Percentiles rank a stretch among this genome's conserved stretches.
These are phyloP conservation scores for Nadsonia fulvescens DNA, from an alignment of 805 yeast species.

Conservation along the genomic window DNA sequence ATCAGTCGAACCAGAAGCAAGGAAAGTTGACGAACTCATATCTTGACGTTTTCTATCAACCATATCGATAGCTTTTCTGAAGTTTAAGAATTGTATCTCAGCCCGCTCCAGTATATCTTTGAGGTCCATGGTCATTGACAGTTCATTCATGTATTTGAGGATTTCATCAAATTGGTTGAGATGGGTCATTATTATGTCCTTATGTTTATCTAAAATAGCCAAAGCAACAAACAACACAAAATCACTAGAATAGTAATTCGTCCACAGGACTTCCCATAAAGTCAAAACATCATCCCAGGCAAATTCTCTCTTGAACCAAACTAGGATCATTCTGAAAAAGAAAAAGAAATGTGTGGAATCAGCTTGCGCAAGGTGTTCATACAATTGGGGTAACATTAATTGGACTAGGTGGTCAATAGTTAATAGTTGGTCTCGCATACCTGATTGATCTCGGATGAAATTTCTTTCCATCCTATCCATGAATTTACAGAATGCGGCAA, in stretches of 20 bases:
- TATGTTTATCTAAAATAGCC: slow-evolving; percentile 77
- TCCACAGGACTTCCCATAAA: slow-evolving; percentile 89
- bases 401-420: slow-evolving; percentile 74
- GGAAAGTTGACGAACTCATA: too few species aligned
- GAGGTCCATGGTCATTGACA: slow-evolving; percentile 57
- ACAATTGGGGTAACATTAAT: slow-evolving; percentile 73
- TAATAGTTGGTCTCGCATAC: slow-evolving; percentile 78
- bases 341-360: slow-evolving; percentile 83
- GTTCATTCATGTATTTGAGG: slow-evolving; percentile 79
- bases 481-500: slow-evolving; percentile 74
- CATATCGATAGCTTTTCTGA: slow-evolving; percentile 60
- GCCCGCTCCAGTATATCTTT: slow-evolving; percentile 68
- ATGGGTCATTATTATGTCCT: slow-evolving; percentile 56
- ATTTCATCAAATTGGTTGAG: slow-evolving; percentile 76
- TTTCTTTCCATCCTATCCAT: slow-evolving; percentile 95
- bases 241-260: slow-evolving; percentile 73
- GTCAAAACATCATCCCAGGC: slow-evolving; percentile 55
- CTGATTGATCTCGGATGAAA: slow-evolving; percentile 78
- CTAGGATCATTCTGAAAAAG: slow-evolving; percentile 85
- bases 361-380: slow-evolving; percentile 67
- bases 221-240: slow-evolving; percentile 75
- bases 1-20: too few species aligned
- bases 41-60: slow-evolving; percentile 31
- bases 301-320: slow-evolving; percentile 90
- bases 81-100: slow-evolving; percentile 65